Evolutionary conservation across 2,329 filamentous ascomycete genomes (phyloP).

Genomic region (Akanthomyces muscarius): DNA sequence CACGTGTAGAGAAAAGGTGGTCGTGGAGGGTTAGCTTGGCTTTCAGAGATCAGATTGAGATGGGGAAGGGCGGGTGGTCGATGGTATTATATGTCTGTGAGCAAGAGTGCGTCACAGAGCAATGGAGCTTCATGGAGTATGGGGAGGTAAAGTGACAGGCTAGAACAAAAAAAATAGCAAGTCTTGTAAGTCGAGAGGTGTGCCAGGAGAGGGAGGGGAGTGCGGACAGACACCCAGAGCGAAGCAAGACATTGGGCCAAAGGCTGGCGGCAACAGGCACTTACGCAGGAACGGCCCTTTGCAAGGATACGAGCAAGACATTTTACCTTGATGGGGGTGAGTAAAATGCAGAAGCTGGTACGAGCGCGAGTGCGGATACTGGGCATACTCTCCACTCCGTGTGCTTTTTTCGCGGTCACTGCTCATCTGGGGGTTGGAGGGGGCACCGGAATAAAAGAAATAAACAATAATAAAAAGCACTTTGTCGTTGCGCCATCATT

Average conservation of each 20-base stretch:
- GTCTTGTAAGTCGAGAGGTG: slow-evolving; percentile 13
- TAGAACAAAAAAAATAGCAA: background rate
- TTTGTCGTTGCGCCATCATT: slow-evolving; percentile 5
- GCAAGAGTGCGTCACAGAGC: slow-evolving; percentile 6
- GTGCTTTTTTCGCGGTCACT: slow-evolving; percentile 1
- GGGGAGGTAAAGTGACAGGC: background rate
- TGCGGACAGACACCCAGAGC: background rate
- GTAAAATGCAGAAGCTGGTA: slow-evolving; percentile 1
- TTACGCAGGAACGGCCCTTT: slow-evolving; percentile 8
- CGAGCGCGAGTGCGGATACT: background rate
- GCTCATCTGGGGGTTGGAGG: slow-evolving; percentile 1
- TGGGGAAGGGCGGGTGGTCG: slow-evolving; percentile 7
- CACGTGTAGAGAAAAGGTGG: background rate
- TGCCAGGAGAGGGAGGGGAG: slow-evolving; percentile 6
- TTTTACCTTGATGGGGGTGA: background rate
- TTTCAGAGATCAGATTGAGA: slow-evolving; percentile 10
- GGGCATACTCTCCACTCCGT: slow-evolving; percentile 2
- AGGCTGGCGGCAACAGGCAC: background rate
- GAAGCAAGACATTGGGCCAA: background rate
- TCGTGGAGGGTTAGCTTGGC: background rate
- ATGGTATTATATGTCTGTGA: slow-evolving; percentile 17
- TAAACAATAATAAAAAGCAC: slow-evolving; percentile 2
- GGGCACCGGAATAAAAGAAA: background rate
- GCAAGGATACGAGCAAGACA: background rate
- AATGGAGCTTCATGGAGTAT: background rate